phyloP scores from a whole-genome alignment of 371 early-diverging fungal species.

The Polyrhizophydium stewartii region DNA sequence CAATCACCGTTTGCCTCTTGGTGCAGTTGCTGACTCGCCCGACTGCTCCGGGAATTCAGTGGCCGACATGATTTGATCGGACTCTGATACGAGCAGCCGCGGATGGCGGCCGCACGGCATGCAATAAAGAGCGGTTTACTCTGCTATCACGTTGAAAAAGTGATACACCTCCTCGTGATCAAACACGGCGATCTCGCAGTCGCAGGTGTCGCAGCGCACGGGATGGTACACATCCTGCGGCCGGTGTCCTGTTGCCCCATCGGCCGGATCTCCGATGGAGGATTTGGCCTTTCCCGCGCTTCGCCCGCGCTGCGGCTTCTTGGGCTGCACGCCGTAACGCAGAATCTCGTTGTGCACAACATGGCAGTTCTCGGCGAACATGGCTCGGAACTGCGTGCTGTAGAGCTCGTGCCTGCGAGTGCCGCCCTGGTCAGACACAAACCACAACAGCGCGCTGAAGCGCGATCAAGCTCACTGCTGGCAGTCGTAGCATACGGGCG shows the following conservation, averaged over 20 bases:
- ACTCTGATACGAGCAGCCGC: no score
- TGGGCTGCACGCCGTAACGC: conserved; percentile 10
- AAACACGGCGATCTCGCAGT: conserved; percentile 59
- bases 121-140: neutral
- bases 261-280: neutral
- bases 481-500: conserved; percentile 59
- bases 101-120: neutral
- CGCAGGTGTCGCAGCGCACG: conserved; percentile 59
- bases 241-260: neutral
- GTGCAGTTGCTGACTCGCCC: no score
- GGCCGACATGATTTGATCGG: no score
- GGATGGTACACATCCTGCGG: conserved; percentile 46
- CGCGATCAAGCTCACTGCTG: conserved; percentile 46
- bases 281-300: no score
- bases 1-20: no score
- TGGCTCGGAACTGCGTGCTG: conserved; percentile 63
- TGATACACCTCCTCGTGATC: conserved; percentile 69
- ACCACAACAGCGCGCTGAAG: neutral
- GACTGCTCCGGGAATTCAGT: no score
- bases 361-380: conserved; percentile 64
- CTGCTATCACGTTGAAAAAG: conserved; percentile 56
- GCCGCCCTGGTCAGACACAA: conserved; percentile 1
- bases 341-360: conserved; percentile 31
- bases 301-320: neutral
- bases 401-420: conserved; percentile 51